Base-by-base conservation (phyloP, 176 grass and related monocot species). In the Oryza glumipatula region DNA sequence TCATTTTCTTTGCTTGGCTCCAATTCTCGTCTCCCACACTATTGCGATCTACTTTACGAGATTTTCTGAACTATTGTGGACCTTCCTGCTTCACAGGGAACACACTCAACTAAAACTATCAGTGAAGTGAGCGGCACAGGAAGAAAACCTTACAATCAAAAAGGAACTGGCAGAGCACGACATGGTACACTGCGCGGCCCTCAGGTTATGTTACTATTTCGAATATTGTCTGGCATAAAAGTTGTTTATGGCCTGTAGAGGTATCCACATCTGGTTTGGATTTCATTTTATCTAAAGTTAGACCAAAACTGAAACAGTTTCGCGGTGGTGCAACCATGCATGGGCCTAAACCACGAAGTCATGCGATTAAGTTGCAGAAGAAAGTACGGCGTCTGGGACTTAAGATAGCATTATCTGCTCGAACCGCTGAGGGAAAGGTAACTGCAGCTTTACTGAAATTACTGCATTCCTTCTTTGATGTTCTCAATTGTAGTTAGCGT, bases 331-430 rank as follows among this genome's bases (percentile, higher is more conserved):
- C 91, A 47, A 87, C 86, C 19, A 92, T 93, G 85, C 96, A 99
- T 96, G 96, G 89, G 32, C 91, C 96, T 72, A 95, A 98, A 85
- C 93, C 93, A 87, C 71, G 93, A 65, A 96, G 91, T 79, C 96
- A 99, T 89, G 91, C 91, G 14, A 89, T 96, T 81, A 96, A 99
- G 78, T 86, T 91, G 56, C 93, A 92, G 76, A 96, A 99, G 93
- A 99, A 96, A 87, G 91, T 99, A 56, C 63, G 86, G 0, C 89
- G 81, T 47, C 74, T 99, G 26, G 91, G 91, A 77, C 89, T 94
- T 67, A 98, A 98, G 86, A 93, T 98, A 77, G 96, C 96, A 16
- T 80, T 99, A 67, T 98, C 93, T 70, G 93, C 87, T 85, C 74
- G 94, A n/a, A 92, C 83, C 2, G 91, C 91, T 64, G 94, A 99